A percentile compares a stretch with the other conserved stretches of the same genome.
phyloP scores from a whole-genome alignment of 2,329 filamentous ascomycete species.

The Scolecobasidium constrictum region DNA sequence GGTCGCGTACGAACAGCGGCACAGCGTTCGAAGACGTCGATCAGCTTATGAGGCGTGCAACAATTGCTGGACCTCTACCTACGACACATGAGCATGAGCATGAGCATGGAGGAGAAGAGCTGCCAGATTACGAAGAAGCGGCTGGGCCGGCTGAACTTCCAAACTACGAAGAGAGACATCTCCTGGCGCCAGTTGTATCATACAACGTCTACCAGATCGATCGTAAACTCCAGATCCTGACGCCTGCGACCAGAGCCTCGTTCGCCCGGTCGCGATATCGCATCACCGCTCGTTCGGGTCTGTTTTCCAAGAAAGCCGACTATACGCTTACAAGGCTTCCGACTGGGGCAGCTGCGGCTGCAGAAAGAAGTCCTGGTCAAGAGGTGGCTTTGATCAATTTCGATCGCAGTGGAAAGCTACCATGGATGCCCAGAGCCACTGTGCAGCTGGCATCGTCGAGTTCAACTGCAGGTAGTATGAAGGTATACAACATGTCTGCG shows the following conservation, averaged over 20 bases:
- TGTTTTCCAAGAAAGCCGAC: slow-evolving; percentile 8
- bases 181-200: not conserved
- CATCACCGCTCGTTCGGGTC: not conserved
- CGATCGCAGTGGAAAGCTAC: slow-evolving; percentile 4
- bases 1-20: too few relatives aligned
- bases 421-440: slow-evolving; percentile 8
- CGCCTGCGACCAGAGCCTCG: not conserved
- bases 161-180: slow-evolving; percentile 1
- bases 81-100: too few relatives aligned
- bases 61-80: too few relatives aligned
- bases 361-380: not conserved
- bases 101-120: not conserved
- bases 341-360: not conserved
- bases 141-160: not conserved
- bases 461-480: not conserved
- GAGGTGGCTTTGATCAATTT: slow-evolving; percentile 5
- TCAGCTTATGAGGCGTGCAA: too few relatives aligned
- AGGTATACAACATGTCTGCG: not conserved
- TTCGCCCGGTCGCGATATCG: slow-evolving; percentile 4
- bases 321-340: slow-evolving; percentile 6
- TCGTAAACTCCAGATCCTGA: slow-evolving; percentile 7
- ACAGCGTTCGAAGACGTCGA: too few relatives aligned
- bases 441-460: not conserved
- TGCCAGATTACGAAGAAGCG: slow-evolving; percentile 1
- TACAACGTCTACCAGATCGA: slow-evolving; percentile 6